Conservation (phyloP, 2,329 filamentous ascomycete genomes). For the Huntiella abstrusa region DNA sequence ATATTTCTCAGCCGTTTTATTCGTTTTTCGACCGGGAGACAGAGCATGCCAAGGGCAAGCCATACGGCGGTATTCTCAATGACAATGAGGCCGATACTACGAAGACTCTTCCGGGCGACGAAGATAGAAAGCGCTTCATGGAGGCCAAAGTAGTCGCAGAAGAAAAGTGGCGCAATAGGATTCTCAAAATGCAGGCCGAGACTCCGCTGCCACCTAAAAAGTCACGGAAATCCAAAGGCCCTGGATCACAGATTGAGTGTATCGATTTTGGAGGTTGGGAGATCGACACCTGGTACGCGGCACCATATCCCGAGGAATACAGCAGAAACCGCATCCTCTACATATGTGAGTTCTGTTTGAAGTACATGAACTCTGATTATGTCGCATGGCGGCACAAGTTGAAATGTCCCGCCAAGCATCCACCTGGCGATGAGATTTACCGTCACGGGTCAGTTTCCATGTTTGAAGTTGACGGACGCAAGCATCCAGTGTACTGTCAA, state of each 20-base stretch:
- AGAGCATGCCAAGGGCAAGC: conserved; percentile 79
- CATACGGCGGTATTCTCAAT: conserved; percentile 81
- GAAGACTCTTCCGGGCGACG: conserved; percentile 61
- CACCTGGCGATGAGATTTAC: conserved; percentile 95
- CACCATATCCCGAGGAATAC: conserved; percentile 95
- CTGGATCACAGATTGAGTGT: conserved; percentile 92
- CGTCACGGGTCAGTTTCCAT: conserved; percentile 79
- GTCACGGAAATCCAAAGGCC: conserved; percentile 58
- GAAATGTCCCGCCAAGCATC: conserved; percentile 92
- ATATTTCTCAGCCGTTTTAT: conserved; percentile 60
- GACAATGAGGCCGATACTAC: conserved; percentile 83
- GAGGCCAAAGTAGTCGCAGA: conserved; percentile 80
- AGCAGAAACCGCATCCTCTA: conserved; percentile 92
- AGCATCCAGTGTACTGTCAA: conserved; percentile 96
- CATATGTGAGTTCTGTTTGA: conserved; percentile 97
- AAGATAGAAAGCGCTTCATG: conserved; percentile 75
- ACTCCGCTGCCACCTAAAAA: conserved; percentile 44
- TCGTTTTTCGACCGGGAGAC: conserved; percentile 77
- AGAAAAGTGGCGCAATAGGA: conserved; percentile 65
- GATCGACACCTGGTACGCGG: conserved; percentile 98
- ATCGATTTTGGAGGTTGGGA: conserved; percentile 96
- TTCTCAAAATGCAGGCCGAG: conserved; percentile 40
- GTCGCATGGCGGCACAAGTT: conserved; percentile 95
- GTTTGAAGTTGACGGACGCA: conserved; percentile 92
- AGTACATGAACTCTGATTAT: conserved; percentile 99